Conservation (phyloP, 768 basidiomycete species). For the Naematelia aurantialba region DNA sequence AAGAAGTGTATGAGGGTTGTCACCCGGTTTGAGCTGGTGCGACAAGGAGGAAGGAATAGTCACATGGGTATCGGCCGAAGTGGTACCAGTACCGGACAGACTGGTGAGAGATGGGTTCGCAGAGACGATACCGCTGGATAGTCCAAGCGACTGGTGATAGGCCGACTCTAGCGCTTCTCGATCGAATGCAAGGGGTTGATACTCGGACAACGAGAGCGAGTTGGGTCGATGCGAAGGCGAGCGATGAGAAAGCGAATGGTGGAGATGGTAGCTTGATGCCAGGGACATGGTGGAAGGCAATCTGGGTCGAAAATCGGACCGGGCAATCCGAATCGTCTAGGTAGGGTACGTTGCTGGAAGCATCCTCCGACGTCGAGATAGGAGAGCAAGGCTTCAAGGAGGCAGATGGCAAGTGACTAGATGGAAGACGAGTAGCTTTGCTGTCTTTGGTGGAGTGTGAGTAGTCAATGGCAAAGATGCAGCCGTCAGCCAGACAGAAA, state of each 20-base stretch:
- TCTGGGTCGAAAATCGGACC: too few species aligned
- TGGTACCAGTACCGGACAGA: conserved; percentile 5
- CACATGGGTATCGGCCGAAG: conserved; percentile 19
- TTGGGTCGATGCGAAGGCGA: conserved; percentile 27
- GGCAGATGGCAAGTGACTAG: too few species aligned
- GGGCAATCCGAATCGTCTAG: too few species aligned
- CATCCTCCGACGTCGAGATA: background rate
- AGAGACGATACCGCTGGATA: background rate
- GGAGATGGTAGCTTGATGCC: conserved; percentile 19
- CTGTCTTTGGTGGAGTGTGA: too few species aligned
- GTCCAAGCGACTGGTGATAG: conserved; percentile 23
- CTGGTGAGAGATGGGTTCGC: background rate
- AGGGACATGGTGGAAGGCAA: conserved; percentile 23
- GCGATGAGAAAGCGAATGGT: conserved; percentile 29
- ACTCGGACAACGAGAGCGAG: conserved; percentile 35
- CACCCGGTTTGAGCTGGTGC: conserved; percentile 16
- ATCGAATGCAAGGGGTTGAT: conserved; percentile 40
- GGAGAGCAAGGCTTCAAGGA: too few species aligned
- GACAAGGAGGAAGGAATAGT: conserved; percentile 15
- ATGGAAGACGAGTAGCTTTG: too few species aligned
- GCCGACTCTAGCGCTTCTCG: conserved; percentile 31
- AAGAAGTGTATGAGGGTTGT: conserved; percentile 24
- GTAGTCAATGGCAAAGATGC: too few species aligned
- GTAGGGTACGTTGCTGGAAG: background rate
- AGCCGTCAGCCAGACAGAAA: too few species aligned